Base-by-base conservation (phyloP, 495 filamentous ascomycete species). In the Tuber magnatum region DNA sequence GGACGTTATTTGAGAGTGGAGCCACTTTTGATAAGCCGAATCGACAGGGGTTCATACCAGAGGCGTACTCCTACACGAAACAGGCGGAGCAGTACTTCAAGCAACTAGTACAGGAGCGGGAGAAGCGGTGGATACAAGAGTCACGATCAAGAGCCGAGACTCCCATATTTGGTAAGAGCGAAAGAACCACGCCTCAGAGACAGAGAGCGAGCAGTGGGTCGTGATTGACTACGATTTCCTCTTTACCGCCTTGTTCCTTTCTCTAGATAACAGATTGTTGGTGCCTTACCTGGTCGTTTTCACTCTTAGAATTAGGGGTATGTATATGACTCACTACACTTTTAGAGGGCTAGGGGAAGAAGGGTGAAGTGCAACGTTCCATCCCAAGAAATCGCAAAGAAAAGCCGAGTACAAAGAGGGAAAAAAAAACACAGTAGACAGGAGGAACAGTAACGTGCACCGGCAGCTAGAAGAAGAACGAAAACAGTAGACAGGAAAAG, bases 61-160 rank as follows among this genome's bases (percentile, higher is more conserved):
- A 91, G 20, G 87, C 87, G 42, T 96, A 94, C 82, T 90, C 88
- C 69, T 88, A 88, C 39, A 92, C 91, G 2, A 89, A 91, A 35
- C 88, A 91, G 78, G 91, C 90, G 28, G 92, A 94, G 83, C 89
- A 91, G 32, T 93, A 93, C 78, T 89, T 93, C 65, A 88, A 88
- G 84, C 86, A 86, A 44, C 82, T 94, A 72, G 87, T 92, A 0
- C 84, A 83, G 0, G 91, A 82, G 42, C 74, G 76, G 35, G 81
- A 82, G 20, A 76, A 75, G 69, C 74, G 74, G 38, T 80, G 74
- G 46, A 65, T 73, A 38, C 46, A 71, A 56, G 78, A 80, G 48
- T 68, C 77, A 10, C 70, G 78, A 40, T 80, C 77, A 14, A 78
- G 80, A 18, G 80, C 80, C 75, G 79, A 79, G 10, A 81, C 80